Conservation (phyloP, 2,329 filamentous ascomycete species). For the Nemania bipapillata region DNA sequence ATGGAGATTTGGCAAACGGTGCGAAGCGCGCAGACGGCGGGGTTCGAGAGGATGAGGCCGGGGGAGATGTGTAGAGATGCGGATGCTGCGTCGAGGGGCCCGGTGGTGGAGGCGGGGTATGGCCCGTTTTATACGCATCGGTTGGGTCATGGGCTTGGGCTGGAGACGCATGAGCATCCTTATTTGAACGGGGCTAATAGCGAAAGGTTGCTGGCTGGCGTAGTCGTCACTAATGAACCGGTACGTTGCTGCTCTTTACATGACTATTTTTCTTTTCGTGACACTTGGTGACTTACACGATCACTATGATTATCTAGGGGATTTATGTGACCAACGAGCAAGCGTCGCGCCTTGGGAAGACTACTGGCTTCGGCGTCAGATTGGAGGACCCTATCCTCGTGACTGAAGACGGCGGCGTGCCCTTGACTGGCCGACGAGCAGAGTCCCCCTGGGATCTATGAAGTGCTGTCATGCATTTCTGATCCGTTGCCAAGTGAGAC, state of each 20-base stretch:
- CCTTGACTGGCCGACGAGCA: constrained; percentile 46
- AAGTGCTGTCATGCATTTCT: background rate
- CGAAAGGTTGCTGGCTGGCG: constrained; percentile 45
- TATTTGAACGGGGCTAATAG: constrained; percentile 49
- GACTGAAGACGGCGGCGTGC: constrained; percentile 45
- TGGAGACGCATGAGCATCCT: constrained; percentile 49
- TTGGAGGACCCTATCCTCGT: constrained; percentile 49
- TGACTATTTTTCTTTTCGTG: background rate
- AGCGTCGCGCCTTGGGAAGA: constrained; percentile 42
- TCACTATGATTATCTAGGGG: constrained; percentile 34
- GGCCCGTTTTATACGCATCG: constrained; percentile 48
- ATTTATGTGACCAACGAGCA: constrained; percentile 51
- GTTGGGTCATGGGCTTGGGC: constrained; percentile 47
- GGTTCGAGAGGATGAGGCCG: constrained; percentile 44
- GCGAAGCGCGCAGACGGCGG: constrained; percentile 43
- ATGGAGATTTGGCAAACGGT: constrained; percentile 48
- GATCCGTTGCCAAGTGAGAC: background rate
- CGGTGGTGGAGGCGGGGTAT: constrained; percentile 43
- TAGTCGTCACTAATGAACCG: constrained; percentile 49
- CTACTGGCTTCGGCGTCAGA: constrained; percentile 46
- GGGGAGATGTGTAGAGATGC: constrained; percentile 48
- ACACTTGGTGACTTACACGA: constrained; percentile 18
- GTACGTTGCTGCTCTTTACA: constrained; percentile 34
- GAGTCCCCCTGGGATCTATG: constrained; percentile 47
- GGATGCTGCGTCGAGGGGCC: constrained; percentile 46